Percentiles rank a stretch among this genome's conserved stretches.
Conservation (phyloP, 345 rosid species). For the Populus pruinosa region DNA sequence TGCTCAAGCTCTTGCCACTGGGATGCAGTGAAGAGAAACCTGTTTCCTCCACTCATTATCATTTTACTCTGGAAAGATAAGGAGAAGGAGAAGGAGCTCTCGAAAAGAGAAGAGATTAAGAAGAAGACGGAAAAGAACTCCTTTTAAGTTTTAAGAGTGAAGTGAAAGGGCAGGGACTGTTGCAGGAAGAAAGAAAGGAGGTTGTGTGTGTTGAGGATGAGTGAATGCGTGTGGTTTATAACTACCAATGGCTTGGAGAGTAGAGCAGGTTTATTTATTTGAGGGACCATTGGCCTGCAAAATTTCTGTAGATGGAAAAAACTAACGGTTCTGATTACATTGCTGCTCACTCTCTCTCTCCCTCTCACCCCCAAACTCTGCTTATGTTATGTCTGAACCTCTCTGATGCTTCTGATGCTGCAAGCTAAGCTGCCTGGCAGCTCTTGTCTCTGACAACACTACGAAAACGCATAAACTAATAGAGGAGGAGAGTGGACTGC, state of each 20-base stretch:
- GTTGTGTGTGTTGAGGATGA: background rate
- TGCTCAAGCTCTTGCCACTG: slow-evolving; percentile 95
- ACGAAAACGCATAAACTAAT: slow-evolving; percentile 69
- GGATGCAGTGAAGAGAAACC: slow-evolving; percentile 68
- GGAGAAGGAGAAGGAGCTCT: background rate
- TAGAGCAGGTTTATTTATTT: slow-evolving; percentile 61
- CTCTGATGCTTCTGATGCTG: slow-evolving; percentile 34
- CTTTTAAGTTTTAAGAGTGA: background rate
- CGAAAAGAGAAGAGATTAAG: background rate
- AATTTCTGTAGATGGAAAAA: slow-evolving; percentile 57
- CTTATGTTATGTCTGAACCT: slow-evolving; percentile 46
- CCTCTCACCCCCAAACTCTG: slow-evolving; percentile 11
- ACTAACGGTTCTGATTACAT: slow-evolving; percentile 58
- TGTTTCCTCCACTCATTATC: slow-evolving; percentile 39
- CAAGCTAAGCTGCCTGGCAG: slow-evolving; percentile 45
- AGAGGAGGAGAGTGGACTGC: slow-evolving; percentile 16
- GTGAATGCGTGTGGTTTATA: background rate
- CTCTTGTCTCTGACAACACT: slow-evolving; percentile 73
- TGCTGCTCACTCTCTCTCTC: slow-evolving; percentile 26
- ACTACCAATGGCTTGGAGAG: slow-evolving; percentile 1
- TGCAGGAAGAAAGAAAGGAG: slow-evolving; percentile 6
- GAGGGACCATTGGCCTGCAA: slow-evolving; percentile 66
- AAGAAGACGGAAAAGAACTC: background rate
- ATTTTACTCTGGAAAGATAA: background rate
- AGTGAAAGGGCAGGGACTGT: slow-evolving; percentile 5